Base-by-base conservation (phyloP, 495 filamentous ascomycete genomes). In the Wilcoxina mikolae region DNA sequence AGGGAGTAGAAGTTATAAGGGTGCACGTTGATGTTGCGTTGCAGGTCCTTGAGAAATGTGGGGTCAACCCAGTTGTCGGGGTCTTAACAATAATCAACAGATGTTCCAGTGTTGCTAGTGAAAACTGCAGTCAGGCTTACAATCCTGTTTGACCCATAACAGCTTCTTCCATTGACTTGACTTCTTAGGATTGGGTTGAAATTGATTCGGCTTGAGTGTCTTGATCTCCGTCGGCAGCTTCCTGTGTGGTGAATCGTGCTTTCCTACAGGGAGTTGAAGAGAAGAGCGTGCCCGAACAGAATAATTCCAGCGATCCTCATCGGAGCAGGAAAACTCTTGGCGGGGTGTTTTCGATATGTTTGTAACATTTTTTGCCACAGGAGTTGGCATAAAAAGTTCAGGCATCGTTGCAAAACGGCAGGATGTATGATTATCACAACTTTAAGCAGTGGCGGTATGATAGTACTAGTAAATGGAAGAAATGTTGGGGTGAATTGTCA, bases 61-160 rank as follows among this genome's bases (percentile, higher is more conserved):
- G 88, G 85, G 67, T 98, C 91, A 46, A 93, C 96, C 69, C 95
- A 96, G 67, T 98, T 98, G 70, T 98, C 91, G 18, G 93, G 90
- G 68, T 94, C 87, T 94, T 57, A 33, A n/a, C n/a, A n/a, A n/a
- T 26, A 54, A 58, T 42, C 61, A 48, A 49, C 12, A 23, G 44
- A 24, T 46, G 15, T 53, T 15, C 31, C 31, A 15, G 7, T 15
- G 31, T 56, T 43, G 17, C 38, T 38, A 50, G 11, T 4, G 25
- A 15, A 28, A 25, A 18, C 25, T 50, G 18, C 9, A 4, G 4
- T 25, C 18, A 20, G 18, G 61, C 74, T 53, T 76, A 93, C 87
- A 98, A 42, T 84, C 86, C 63, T 98, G 91, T 67, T 94, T 94
- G 56, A 98, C 87, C 91, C 91, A 98, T 17, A 98, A 74, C 56